Percentiles rank a stretch among this genome's conserved stretches.
phyloP scores from a whole-genome alignment of 2,329 filamentous ascomycete species.

The Fusarium coicis region DNA sequence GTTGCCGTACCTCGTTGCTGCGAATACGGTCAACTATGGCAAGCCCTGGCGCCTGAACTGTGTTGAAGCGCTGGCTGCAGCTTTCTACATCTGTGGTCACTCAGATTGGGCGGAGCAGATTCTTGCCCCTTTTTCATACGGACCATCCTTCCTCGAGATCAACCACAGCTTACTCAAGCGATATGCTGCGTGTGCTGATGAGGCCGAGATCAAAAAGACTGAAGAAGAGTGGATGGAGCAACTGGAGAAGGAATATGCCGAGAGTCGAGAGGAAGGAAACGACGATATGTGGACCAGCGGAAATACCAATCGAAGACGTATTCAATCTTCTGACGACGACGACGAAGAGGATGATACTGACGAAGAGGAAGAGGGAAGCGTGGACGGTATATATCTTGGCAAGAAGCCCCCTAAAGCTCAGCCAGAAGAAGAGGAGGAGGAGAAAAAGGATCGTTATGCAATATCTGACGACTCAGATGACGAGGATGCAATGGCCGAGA shows the following conservation, averaged over 20 bases:
- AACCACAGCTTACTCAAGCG: conserved; percentile 83
- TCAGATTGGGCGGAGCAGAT: conserved; percentile 89
- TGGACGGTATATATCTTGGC: conserved; percentile 71
- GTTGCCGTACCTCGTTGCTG: conserved; percentile 93
- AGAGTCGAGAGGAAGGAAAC: conserved; percentile 76
- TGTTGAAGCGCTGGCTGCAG: conserved; percentile 91
- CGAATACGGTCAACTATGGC: conserved; percentile 97
- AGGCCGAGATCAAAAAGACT: conserved; percentile 83
- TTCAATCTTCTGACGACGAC: conserved; percentile 63
- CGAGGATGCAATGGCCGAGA: conserved; percentile 87
- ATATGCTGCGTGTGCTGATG: conserved; percentile 86
- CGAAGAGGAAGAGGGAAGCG: conserved; percentile 57
- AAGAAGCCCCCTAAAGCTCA: conserved; percentile 56
- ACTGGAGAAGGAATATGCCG: conserved; percentile 88
- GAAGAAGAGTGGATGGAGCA: conserved; percentile 90
- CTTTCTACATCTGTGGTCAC: conserved; percentile 93
- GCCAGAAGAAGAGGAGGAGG: conserved; percentile 56
- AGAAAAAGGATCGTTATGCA: conserved; percentile 74
- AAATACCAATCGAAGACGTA: conserved; percentile 78
- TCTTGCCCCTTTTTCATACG: conserved; percentile 87
- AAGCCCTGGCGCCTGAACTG: conserved; percentile 96
- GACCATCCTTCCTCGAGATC: conserved; percentile 88
- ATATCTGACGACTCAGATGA: conserved; percentile 86
- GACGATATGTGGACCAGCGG: conserved; percentile 91
- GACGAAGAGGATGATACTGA: conserved; percentile 59